Evolutionary conservation across 345 rosid species (phyloP).

Genomic region (Brassica napus): DNA sequence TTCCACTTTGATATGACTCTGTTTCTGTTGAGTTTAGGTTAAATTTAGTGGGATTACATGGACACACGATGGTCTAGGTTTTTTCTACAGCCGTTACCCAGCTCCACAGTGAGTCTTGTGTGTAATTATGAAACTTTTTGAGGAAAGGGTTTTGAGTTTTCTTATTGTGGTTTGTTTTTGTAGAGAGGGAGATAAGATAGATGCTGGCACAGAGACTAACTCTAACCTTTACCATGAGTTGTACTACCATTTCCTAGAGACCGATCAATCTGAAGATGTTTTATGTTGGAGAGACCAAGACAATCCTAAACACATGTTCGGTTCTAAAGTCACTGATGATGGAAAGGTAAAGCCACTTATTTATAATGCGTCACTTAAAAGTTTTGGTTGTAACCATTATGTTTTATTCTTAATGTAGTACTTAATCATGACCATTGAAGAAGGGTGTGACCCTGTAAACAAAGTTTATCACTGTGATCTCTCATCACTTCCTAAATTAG

Average conservation of each 20-base stretch:
- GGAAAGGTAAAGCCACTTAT: constrained; percentile 60
- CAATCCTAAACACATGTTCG: constrained; percentile 67
- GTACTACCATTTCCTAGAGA: constrained; percentile 79
- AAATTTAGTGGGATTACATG: constrained; percentile 79
- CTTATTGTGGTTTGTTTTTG: constrained; percentile 21
- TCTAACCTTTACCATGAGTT: constrained; percentile 77
- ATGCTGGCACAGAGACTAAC: constrained; percentile 94
- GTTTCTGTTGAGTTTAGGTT: constrained; percentile 44
- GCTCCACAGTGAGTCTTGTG: constrained; percentile 63
- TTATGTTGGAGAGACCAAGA: constrained; percentile 87
- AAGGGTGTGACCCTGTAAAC: constrained; percentile 81
- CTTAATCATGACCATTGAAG: constrained; percentile 54
- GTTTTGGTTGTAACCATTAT: not conserved
- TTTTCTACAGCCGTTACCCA: constrained; percentile 91
- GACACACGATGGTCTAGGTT: constrained; percentile 89
- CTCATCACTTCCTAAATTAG: constrained; percentile 56
- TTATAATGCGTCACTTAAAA: not conserved
- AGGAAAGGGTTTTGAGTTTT: not conserved
- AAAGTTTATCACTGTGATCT: constrained; percentile 74
- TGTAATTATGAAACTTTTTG: not conserved
- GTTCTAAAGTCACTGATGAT: constrained; percentile 69
- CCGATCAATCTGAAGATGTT: constrained; percentile 78
- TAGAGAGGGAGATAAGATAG: constrained; percentile 76
- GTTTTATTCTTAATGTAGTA: constrained; percentile 50
- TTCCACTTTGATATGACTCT: not conserved